A percentile compares a stretch with the other conserved stretches of the same genome.
Conservation (phyloP, 2,329 filamentous ascomycete species). For the Penicillium aurantiogriseum region DNA sequence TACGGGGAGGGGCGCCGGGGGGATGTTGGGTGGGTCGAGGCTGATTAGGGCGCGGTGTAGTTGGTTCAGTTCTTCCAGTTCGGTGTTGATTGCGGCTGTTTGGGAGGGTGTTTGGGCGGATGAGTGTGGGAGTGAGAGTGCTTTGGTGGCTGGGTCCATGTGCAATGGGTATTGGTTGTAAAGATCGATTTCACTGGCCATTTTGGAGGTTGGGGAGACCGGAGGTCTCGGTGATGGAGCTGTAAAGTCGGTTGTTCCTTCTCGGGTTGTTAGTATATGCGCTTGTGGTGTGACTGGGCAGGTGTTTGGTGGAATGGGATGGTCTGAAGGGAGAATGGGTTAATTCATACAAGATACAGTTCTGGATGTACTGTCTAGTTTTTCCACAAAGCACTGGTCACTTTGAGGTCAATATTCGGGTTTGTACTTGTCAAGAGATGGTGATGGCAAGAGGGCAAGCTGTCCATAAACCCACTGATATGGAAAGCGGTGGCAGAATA, state of each 20-base stretch:
- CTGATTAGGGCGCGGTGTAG: conserved; percentile 71
- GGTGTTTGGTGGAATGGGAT: not conserved
- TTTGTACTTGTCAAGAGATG: conserved; percentile 1
- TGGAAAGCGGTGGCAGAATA: conserved; percentile 26
- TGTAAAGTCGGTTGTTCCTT: not conserved
- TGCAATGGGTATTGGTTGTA: conserved; percentile 80
- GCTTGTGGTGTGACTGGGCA: not conserved
- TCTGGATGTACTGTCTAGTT: not conserved
- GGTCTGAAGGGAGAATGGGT: not conserved
- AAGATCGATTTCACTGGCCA: conserved; percentile 35
- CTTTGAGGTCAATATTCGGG: not conserved
- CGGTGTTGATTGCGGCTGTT: conserved; percentile 56
- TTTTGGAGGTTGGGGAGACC: conserved; percentile 16
- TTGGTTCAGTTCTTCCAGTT: conserved; percentile 72
- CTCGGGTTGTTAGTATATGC: conserved; percentile 8
- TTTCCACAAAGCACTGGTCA: not conserved
- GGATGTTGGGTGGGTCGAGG: conserved; percentile 65
- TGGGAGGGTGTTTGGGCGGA: conserved; percentile 44
- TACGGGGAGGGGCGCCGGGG: conserved; percentile 83
- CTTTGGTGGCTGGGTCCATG: conserved; percentile 79
- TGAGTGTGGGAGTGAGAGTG: conserved; percentile 55
- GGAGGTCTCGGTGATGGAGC: not conserved
- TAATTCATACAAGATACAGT: not conserved
- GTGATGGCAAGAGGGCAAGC: conserved; percentile 21
- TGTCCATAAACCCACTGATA: conserved; percentile 21